Percentiles rank a stretch among this genome's conserved stretches.
Conservation (phyloP, 2,329 filamentous ascomycete genomes). For the Cucurbitaria berberidis region DNA sequence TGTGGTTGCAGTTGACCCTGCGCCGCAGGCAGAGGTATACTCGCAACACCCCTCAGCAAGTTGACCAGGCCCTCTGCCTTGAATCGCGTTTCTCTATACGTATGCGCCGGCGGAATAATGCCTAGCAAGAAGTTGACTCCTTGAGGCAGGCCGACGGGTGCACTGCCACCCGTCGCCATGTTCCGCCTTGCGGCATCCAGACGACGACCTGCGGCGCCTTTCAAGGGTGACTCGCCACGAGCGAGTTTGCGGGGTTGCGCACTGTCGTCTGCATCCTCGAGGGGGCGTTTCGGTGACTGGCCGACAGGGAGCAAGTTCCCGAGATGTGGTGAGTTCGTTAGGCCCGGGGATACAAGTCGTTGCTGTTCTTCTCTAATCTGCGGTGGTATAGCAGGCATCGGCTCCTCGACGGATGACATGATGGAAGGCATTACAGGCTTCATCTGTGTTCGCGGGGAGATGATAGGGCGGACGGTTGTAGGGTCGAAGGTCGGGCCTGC, state of each 20-base stretch:
- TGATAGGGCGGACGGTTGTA: conserved; percentile 77
- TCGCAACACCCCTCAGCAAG: conserved; percentile 65
- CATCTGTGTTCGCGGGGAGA: conserved; percentile 81
- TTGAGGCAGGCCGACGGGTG: conserved; percentile 64
- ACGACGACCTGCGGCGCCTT: conserved; percentile 84
- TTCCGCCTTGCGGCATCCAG: conserved; percentile 74
- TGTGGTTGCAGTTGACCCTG: conserved; percentile 17
- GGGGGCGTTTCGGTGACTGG: conserved; percentile 56
- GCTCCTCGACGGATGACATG: conserved; percentile 41
- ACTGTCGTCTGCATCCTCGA: conserved; percentile 70
- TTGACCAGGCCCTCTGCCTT: conserved; percentile 74
- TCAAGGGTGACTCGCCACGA: conserved; percentile 90
- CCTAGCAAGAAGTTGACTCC: conserved; percentile 63
- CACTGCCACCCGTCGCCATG: conserved; percentile 37
- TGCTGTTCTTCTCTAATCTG: conserved; percentile 28
- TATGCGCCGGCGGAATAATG: conserved; percentile 74
- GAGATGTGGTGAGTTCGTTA: conserved; percentile 42
- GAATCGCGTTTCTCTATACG: conserved; percentile 75
- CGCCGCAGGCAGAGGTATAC: conserved; percentile 24
- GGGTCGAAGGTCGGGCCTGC: conserved; percentile 74
- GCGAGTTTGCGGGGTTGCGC: conserved; percentile 84
- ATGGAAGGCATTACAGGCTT: conserved; percentile 52
- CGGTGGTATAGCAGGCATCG: conserved; percentile 21
- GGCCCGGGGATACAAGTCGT: conserved; percentile 34
- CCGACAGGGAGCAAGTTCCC: conserved; percentile 28